These are phyloP conservation scores for Panaeolus cyanescens DNA, from an alignment of 768 basidiomycete genomes.

Conservation along the genomic window DNA sequence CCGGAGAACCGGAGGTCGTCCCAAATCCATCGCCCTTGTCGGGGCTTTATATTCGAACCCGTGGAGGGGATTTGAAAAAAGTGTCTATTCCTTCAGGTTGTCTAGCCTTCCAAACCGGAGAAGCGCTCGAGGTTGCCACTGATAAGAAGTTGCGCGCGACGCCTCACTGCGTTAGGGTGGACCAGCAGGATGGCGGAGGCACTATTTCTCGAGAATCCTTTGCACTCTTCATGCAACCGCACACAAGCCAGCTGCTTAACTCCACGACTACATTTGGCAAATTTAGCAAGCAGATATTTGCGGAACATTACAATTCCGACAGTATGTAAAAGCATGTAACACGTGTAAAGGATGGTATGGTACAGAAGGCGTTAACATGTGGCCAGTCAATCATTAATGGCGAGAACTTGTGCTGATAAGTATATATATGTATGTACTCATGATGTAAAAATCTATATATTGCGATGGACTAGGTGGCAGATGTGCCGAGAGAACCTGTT, in stretches of 20 bases:
- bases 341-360: not conserved
- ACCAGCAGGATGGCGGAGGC: slow-evolving; percentile 42
- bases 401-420: not conserved
- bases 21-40: slow-evolving; percentile 73
- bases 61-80: slow-evolving; percentile 76
- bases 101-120: slow-evolving; percentile 96
- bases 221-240: slow-evolving; percentile 88
- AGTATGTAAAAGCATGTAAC: slow-evolving; percentile 10
- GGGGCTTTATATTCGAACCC: slow-evolving; percentile 90
- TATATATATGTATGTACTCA: slow-evolving; percentile 3
- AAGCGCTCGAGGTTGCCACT: slow-evolving; percentile 91
- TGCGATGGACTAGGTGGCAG: slow-evolving; percentile 23
- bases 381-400: not conserved
- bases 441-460: not conserved
- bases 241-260: slow-evolving; percentile 75
- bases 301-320: slow-evolving; percentile 45
- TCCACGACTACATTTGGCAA: slow-evolving; percentile 79
- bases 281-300: slow-evolving; percentile 84
- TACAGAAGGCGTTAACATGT: not conserved
- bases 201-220: slow-evolving; percentile 83
- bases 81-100: slow-evolving; percentile 85
- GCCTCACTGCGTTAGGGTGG: slow-evolving; percentile 91
- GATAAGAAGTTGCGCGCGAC: slow-evolving; percentile 82
- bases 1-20: slow-evolving; percentile 47
- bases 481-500: slow-evolving; percentile 35